Conservation (phyloP, 2,329 filamentous ascomycete species). For the Ceratocystis alfenasii region DNA sequence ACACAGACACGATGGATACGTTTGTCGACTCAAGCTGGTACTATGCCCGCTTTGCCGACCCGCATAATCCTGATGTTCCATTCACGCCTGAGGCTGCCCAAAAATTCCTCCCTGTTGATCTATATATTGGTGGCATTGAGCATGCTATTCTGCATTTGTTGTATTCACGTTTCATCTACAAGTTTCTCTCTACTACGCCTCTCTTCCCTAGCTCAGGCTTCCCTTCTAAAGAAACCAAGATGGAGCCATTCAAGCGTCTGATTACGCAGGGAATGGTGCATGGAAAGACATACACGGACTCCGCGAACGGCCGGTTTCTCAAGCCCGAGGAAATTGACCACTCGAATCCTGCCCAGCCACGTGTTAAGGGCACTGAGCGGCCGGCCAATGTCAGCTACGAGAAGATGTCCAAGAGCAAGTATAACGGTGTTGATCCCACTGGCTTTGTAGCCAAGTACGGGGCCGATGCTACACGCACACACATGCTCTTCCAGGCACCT, state of each 20-base stretch:
- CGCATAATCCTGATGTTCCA: conserved; percentile 48
- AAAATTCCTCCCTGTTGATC: conserved; percentile 59
- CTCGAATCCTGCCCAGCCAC: conserved; percentile 42
- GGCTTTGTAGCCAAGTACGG: conserved; percentile 62
- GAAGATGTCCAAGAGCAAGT: conserved; percentile 93
- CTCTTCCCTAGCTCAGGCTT: conserved; percentile 34
- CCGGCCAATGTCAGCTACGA: conserved; percentile 56
- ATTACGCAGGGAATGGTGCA: conserved; percentile 91
- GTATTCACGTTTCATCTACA: conserved; percentile 83
- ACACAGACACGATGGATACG: conserved; percentile 93
- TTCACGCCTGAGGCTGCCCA: conserved; percentile 48
- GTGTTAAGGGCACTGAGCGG: conserved; percentile 49
- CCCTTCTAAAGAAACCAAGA: conserved; percentile 28
- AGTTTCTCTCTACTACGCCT: conserved; percentile 55
- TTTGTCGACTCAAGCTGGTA: conserved; percentile 97
- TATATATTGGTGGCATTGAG: conserved; percentile 84
- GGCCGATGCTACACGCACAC: conserved; percentile 71
- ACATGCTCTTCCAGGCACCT: conserved; percentile 81
- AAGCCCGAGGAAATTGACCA: conserved; percentile 63
- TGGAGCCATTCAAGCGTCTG: conserved; percentile 69
- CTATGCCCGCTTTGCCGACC: conserved; percentile 66
- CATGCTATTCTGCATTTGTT: conserved; percentile 83
- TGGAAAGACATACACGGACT: conserved; percentile 69
- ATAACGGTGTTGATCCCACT: conserved; percentile 79
- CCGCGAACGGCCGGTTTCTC: conserved; percentile 62